Evolutionary conservation across 148 eudicot species (phyloP).

Genomic region (Rhododendron ovatum): DNA sequence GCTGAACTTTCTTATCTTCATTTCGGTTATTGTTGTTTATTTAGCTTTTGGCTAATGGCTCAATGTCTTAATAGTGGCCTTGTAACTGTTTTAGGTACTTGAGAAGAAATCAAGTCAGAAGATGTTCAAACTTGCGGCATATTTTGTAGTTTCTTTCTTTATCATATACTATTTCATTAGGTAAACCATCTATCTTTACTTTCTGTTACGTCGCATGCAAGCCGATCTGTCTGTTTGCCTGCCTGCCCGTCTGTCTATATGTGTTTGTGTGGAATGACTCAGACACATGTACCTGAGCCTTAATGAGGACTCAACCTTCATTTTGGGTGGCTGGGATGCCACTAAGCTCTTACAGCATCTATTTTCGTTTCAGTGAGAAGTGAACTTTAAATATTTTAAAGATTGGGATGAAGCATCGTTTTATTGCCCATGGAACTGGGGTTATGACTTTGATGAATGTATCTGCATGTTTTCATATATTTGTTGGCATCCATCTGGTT

Average conservation of each 20-base stretch:
- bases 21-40: not conserved
- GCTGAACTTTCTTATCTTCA: conserved; percentile 2
- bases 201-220: not conserved
- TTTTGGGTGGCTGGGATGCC: not conserved
- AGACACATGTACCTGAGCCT: not conserved
- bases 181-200: conserved; percentile 27
- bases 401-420: not conserved
- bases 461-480: not conserved
- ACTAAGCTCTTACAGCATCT: not conserved
- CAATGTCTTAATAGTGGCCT: not conserved
- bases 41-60: conserved; percentile 9
- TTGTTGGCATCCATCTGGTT: not conserved
- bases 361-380: not conserved
- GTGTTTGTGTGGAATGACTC: not conserved
- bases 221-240: not conserved
- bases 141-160: conserved; percentile 55
- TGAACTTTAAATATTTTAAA: not conserved
- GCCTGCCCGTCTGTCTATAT: not conserved
- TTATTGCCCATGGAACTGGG: not conserved
- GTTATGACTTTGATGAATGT: not conserved
- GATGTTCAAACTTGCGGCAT: conserved; percentile 62
- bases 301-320: not conserved
- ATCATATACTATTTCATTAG: conserved; percentile 55
- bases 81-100: conserved; percentile 48
- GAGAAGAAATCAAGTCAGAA: conserved; percentile 64